Conservation (phyloP, 2,329 filamentous ascomycete genomes). For the Xylaria hypoxylon region DNA sequence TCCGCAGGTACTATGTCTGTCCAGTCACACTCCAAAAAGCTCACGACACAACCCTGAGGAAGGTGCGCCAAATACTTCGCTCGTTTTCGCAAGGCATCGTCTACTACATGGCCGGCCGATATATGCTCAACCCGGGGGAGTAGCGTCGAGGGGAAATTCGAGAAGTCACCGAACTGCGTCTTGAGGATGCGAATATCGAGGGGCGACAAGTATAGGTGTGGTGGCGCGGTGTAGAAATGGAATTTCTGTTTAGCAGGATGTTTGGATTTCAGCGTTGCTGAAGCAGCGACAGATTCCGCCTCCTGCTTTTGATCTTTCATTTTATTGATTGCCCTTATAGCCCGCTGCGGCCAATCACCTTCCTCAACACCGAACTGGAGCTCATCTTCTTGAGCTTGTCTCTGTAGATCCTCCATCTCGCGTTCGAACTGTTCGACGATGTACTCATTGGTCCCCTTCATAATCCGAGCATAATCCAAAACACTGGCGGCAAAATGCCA, state of each 20-base stretch:
- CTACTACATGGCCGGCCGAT: constrained; percentile 86
- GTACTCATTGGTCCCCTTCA: constrained; percentile 93
- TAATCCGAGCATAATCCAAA: constrained; percentile 92
- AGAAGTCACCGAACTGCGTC: constrained; percentile 85
- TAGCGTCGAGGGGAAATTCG: constrained; percentile 84
- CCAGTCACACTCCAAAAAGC: constrained; percentile 94
- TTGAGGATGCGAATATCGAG: constrained; percentile 94
- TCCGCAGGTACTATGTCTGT: constrained; percentile 84
- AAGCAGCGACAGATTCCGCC: constrained; percentile 44
- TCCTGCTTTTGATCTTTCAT: constrained; percentile 60
- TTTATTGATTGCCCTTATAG: constrained; percentile 82
- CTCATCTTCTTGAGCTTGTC: constrained; percentile 89
- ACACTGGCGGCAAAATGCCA: constrained; percentile 97
- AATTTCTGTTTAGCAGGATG: constrained; percentile 66
- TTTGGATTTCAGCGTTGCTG: constrained; percentile 43
- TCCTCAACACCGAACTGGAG: constrained; percentile 88
- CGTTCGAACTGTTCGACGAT: constrained; percentile 83
- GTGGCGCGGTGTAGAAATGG: constrained; percentile 88
- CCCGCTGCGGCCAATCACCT: constrained; percentile 90
- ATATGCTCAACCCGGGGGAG: constrained; percentile 90
- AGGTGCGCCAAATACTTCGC: constrained; percentile 90
- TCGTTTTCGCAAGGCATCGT: constrained; percentile 84
- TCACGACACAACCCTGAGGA: constrained; percentile 90
- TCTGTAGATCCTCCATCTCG: constrained; percentile 79
- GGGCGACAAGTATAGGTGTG: constrained; percentile 89